Conservation (phyloP, 2,329 filamentous ascomycete genomes). For the Bimuria novae-zelandiae region DNA sequence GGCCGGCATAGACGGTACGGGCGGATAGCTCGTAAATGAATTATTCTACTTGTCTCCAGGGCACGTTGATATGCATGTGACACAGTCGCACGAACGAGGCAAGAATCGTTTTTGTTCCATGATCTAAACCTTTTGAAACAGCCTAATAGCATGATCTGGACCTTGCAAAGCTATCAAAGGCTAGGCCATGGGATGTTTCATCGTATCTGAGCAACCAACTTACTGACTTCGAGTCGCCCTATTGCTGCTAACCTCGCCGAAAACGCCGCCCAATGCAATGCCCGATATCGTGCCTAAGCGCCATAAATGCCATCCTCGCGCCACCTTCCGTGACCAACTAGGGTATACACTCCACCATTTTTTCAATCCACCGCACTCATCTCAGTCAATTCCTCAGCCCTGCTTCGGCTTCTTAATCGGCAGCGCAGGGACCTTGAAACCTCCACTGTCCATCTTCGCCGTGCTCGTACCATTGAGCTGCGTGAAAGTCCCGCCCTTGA, state of each 20-base stretch:
- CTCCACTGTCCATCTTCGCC: conserved; percentile 59
- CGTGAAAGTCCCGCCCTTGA: conserved; percentile 96
- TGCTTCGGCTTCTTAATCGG: conserved; percentile 69
- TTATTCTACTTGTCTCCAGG: conserved; percentile 1
- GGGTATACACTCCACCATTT: background rate
- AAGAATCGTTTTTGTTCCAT: too few relatives aligned
- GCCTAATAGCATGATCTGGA: too few relatives aligned
- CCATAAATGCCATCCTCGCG: conserved; percentile 1
- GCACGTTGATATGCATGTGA: too few relatives aligned
- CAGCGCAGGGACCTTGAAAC: conserved; percentile 82
- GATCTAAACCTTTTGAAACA: too few relatives aligned
- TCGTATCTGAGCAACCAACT: too few relatives aligned
- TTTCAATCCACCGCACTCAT: background rate
- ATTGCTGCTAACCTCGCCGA: background rate
- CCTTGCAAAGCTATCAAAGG: too few relatives aligned
- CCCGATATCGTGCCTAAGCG: conserved; percentile 3
- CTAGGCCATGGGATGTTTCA: too few relatives aligned
- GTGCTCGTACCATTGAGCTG: conserved; percentile 63
- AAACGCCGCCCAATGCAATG: conserved; percentile 13
- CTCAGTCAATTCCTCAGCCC: background rate
- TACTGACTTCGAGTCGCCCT: too few relatives aligned
- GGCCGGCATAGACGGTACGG: conserved; percentile 25
- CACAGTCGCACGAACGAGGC: too few relatives aligned
- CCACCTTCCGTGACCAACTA: background rate
- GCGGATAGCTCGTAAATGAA: conserved; percentile 2